Base-by-base conservation (phyloP, 768 basidiomycete species). In the Lactarius pseudohatsudake region DNA sequence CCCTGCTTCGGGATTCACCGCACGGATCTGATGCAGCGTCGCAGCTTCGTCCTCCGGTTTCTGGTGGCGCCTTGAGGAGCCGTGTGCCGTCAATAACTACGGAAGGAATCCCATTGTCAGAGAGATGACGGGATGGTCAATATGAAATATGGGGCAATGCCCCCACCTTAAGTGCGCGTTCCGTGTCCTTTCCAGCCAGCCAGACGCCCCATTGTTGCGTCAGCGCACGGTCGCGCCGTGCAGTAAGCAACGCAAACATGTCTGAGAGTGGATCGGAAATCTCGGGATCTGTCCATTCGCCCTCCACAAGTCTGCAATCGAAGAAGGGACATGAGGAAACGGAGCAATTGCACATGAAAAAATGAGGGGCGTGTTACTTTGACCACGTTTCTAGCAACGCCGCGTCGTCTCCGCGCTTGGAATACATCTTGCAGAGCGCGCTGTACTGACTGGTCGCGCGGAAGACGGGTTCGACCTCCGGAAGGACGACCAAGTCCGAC, bases 201-300 rank as follows among this genome's bases (percentile, higher is more conserved):
- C 95, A 96, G 9, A 92, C 76, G 3, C 85, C 89, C 87, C 94
- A 95, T 60, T 84, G 81, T 67, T 89, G 86, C 4, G 86, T 84
- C 61, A 94, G 72, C 3, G 77, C 72, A 30, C 84, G 83, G 72
- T 92, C 87, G 65, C 81, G 84, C 65, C 82, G 84, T 55, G 84
- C 81, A 6, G 76, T 78, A 5, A 95, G 76, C 16, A 90, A 74
- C 11, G 77, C 70, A 40, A 90, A 77, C 77, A 91, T 85, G 64
- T 86, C 81, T 2, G 80, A 78, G 7, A 88, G 72, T 1, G 92
- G 90, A 69, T 92, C 86, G 22, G 77, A 73, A 60, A 91, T 83
- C 50, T 85, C 83, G 3, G 82, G 79, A 74, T 91, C 90, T 3
- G 75, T 79, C 81, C 84, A 88, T 71, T 82, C 80, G 7, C 86